phyloP scores from a whole-genome alignment of 129 eudicot genomes.

The Mikania micrantha region DNA sequence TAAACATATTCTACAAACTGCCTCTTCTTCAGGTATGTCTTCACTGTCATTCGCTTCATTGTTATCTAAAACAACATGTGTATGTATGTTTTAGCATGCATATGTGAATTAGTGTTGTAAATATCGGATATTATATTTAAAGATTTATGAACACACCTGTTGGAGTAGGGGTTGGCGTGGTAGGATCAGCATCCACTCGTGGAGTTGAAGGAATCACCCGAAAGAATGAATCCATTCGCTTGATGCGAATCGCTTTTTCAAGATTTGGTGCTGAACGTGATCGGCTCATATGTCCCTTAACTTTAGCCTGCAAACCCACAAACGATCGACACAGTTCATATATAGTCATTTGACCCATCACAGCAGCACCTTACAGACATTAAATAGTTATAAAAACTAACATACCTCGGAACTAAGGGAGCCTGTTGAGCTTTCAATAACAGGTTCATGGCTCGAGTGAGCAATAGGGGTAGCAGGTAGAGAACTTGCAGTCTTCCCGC shows the following conservation, averaged over 20 bases:
- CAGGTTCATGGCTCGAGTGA: constrained; percentile 40
- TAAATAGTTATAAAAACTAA: neutral
- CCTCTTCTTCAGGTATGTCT: constrained; percentile 96
- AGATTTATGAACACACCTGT: constrained; percentile 29
- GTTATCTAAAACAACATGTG: constrained; percentile 33
- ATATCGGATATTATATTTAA: no score
- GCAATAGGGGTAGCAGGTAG: constrained; percentile 65
- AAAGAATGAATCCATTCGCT: constrained; percentile 60
- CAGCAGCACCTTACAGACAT: no score
- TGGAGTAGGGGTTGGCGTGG: constrained; percentile 25
- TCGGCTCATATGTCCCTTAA: constrained; percentile 44
- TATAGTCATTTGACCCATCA: no score
- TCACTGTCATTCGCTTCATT: constrained; percentile 44
- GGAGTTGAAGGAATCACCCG: constrained; percentile 89
- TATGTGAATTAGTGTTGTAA: neutral
- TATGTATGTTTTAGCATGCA: neutral
- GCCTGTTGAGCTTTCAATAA: constrained; percentile 30
- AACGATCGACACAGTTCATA: no score
- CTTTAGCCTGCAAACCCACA: constrained; percentile 40
- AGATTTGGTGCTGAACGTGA: constrained; percentile 66
- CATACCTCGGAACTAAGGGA: constrained; percentile 26
- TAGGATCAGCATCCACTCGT: constrained; percentile 36
- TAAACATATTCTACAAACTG: constrained; percentile 89
- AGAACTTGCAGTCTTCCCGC: constrained; percentile 52
- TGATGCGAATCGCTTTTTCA: constrained; percentile 40